Base-by-base conservation (phyloP, 331 rosid genomes). In the Saraca asoca region DNA sequence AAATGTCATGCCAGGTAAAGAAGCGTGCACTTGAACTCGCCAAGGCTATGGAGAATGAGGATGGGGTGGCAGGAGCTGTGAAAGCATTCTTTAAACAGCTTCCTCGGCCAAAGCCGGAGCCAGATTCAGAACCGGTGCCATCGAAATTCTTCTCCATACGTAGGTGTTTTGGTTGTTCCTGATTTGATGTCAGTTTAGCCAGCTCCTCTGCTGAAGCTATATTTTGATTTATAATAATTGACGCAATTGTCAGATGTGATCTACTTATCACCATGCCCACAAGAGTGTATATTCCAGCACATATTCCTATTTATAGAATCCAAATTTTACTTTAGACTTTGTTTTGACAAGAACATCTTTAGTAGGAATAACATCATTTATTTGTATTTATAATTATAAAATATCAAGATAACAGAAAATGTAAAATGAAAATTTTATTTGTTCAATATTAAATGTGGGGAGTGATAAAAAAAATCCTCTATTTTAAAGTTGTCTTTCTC, bases 61-160 rank as follows among this genome's bases (percentile, higher is more conserved):
- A 94, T 70, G 99, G 99, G 15, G 97, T 94, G 50, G 64, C 85
- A 5, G 99, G 99, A 63, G 97, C 97, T 16, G 99, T 94, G 55
- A 94, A 80, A 75, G 99, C 96, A 74, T 94, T 94, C 83, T 88
- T 88, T 51, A 94, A 94, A 83, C 99, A 90, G 73, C 87, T 88
- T 85, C 91, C 85, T 70, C 54, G 7, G 44, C 81, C n/a, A 56
- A 88, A 85, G 41, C 58, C 79, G 0, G 93, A 88, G 18, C n/a
- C 80, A 0, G 92, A 88, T 14, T 58, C 84, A 11, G 89, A 83
- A 61, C 64, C 78, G 0, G 80, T 9, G 58, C 16, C 87, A 5
- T 64, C 96, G 0, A 77, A 81, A 20, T 12, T 82, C 68, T 76
- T 84, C 80, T 90, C 96, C 17, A 3, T 90, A 46, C 50, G 89